Evolutionary conservation across 1,284 basidiomycete species (phyloP), one percentile per base, ranked within the genome.

Genomic region (Cryptococcus sp.): DNA sequence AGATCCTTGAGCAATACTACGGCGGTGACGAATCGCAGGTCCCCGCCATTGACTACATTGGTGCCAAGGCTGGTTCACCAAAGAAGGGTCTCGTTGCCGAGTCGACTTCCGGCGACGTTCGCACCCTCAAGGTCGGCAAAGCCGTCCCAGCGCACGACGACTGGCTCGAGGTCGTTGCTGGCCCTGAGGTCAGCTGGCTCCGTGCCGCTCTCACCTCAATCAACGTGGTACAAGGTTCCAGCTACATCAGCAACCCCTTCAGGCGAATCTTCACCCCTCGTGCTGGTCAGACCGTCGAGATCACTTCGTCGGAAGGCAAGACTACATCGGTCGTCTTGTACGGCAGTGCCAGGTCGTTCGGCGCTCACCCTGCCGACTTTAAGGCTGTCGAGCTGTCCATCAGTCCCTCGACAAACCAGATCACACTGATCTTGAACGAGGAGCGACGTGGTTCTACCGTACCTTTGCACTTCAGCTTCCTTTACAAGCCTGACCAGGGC

Each of bases 171-270:
- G 82, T 83, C 49, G 83, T 99, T 54, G 91, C 91, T 53, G 95
- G 94, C 23, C 80, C 86, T 47, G 81, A 87, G 62, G 83, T 93
- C 61, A 86, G 82, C 75, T 98, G 95, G 95, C 82, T 95, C 50
- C 84, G 88, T 53, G 95, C 95, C 16, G 84, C 96, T 51, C 80
- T 96, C 59, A 87, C 87, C 6, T 89, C 90, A 25, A 82, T 85
- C 56, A 93, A 87, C 64, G 85, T 98, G 65, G 87, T 94, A 22
- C 93, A 92, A 75, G 93, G 91, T 47, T 82, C 83, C 3, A 84
- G 85, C 5, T 95, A 93, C 79, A 81, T 94, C 64, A 87, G 91
- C 75, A 97, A 98, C 79, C 93, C 93, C 48, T 83, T 97, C 73
- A 86, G 88, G 70, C 88, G 93, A 57, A 83, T 96, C 55, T 89